Base-by-base conservation (phyloP, 2,329 filamentous ascomycete genomes). In the Nothopassalora personata region DNA sequence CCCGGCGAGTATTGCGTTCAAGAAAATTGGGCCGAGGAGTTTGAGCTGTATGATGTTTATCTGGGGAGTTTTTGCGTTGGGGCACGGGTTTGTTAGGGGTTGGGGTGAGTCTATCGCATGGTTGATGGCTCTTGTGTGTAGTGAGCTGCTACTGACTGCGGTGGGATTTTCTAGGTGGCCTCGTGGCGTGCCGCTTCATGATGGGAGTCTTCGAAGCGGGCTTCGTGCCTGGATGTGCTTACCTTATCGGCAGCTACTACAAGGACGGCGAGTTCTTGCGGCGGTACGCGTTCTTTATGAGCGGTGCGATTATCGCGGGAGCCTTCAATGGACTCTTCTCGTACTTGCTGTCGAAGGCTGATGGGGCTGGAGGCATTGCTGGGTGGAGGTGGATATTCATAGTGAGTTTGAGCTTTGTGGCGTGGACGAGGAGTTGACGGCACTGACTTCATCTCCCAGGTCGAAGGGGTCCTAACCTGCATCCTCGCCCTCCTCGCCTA, bases 401-500 rank as follows among this genome's bases (percentile, higher is more conserved):
- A 8, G 55, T 57, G 19, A 36, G 45, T 31, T 23, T 2, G 10
- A 28, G 27, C 30, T 11, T 9, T 6, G 36, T 5, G 10, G 1
- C 4, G 9, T 18, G 5, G 27, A 11, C 23, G 10, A 3, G 34
- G 19, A 28, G 18, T 15, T 19, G 11, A n/a, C 6, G 31, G 7
- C 27, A 51, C 53, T 55, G 43, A 55, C 19, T 43, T 2, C 3
- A 27, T 30, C 19, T 27, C 11, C 34, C 19, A 52, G 28, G 34
- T 53, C 18, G 56, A 58, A 48, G 49, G 56, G 11, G n/a, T 53
- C 5, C 45, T 58, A 19, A 58, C 56, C 15, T 34, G 34, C 86
- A 58, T 85, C 74, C 69, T 85, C 81, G 57, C 86, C 75, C 69
- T 90, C 84, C 15, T 93, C 84, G 33, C 90, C 86, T 8, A 87